Base-by-base conservation (phyloP, 2,329 filamentous ascomycete genomes). In the Trichoderma guizhouense region DNA sequence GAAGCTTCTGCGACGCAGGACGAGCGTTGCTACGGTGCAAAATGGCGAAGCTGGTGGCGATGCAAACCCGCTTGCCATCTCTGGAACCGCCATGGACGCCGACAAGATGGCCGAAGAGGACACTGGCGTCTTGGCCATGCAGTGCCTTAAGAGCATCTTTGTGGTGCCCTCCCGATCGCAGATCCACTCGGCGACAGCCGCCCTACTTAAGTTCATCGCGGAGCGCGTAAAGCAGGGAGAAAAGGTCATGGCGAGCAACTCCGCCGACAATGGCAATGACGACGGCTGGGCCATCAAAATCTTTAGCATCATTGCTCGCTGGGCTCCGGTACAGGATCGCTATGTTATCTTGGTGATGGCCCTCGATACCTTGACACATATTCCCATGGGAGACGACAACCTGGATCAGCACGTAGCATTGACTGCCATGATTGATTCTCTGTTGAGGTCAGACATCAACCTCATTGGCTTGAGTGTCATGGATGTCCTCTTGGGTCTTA, bases 381-480 rank as follows among this genome's bases (percentile, higher is more conserved):
- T 88, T 58, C 89, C 90, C 0, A 86, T 95, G 43, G 87, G 86
- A 7, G 92, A 95, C 77, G 89, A 91, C 11, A 90, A 90, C 55
- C 81, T 98, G 39, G 86, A 89, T 58, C 90, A 92, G 70, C 93
- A 97, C 77, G 84, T 94, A 69, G 89, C 92, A 5, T 85, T 97
- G 73, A 89, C 92, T 1, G 91, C 90, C 57, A 90, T 98, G 82
- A 90, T 98, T 72, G 90, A 93, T 73, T 93, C 92, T 74, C 86
- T 98, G 11, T 85, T 99, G 61, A 91, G 92, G 66, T 98, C 95
- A 0, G 91, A 95, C 55, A 91, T 97, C 78, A 98, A 98, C 81
- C 87, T 98, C 78, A 98, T 99, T 73, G 96, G 96, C 1, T 85
- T 99, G 60, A 98, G 95, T 79, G 92, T 98, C 67, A 98, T 98